Evolutionary conservation across 352 stramenopile genomes (phyloP).

Genomic region (Pythium pyrilobum): DNA sequence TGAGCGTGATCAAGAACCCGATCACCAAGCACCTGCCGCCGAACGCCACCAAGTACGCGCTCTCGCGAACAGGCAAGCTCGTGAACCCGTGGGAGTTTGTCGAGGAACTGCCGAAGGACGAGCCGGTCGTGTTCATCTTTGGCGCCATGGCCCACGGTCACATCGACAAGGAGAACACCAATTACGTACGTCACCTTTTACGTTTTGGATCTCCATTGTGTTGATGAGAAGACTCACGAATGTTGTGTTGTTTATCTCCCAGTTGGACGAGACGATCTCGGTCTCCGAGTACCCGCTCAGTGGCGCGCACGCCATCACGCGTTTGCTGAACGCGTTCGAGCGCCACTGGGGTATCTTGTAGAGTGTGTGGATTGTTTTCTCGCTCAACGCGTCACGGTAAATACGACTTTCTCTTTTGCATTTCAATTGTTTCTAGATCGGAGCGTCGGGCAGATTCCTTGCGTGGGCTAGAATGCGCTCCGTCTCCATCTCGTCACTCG

Average conservation of each 20-base stretch:
- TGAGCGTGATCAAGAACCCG: slow-evolving; percentile 99
- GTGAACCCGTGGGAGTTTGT: slow-evolving; percentile 96
- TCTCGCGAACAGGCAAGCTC: slow-evolving; percentile 91
- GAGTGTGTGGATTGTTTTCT: slow-evolving; percentile 8
- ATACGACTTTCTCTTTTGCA: slow-evolving; percentile 38
- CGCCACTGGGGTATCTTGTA: slow-evolving; percentile 98
- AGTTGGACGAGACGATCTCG: slow-evolving; percentile 94
- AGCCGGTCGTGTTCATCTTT: slow-evolving; percentile 97
- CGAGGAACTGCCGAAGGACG: slow-evolving; percentile 84
- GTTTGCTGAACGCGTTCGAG: slow-evolving; percentile 97
- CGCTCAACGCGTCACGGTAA: background rate
- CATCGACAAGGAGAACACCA: slow-evolving; percentile 96
- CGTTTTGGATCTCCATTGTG: background rate
- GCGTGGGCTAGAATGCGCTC: slow-evolving; percentile 93
- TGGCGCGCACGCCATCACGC: slow-evolving; percentile 94
- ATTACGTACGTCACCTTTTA: slow-evolving; percentile 74
- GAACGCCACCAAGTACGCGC: slow-evolving; percentile 93
- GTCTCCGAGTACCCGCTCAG: slow-evolving; percentile 98
- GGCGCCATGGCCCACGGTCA: slow-evolving; percentile 96
- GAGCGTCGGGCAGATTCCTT: slow-evolving; percentile 36
- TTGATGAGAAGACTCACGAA: background rate
- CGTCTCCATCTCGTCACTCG: slow-evolving; percentile 90
- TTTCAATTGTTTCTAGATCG: slow-evolving; percentile 67
- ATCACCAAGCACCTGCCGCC: slow-evolving; percentile 96
- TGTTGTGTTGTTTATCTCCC: background rate